A percentile compares a stretch with the other conserved stretches of the same genome.
These are phyloP conservation scores for Apium graveolens DNA, from an alignment of 129 eudicot species.

Conservation along the genomic window DNA sequence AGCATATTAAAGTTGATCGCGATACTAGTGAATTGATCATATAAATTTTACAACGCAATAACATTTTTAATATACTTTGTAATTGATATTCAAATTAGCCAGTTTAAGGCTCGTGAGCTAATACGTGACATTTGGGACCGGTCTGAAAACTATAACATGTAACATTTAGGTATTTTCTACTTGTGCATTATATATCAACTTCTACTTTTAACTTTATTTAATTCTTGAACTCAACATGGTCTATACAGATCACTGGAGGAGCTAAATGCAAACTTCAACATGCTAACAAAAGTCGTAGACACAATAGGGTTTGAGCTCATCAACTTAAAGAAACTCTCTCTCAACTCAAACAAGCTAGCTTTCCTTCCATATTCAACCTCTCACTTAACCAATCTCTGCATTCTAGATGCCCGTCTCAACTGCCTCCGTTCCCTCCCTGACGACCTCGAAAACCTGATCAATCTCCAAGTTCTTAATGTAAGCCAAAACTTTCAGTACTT, in stretches of 20 bases:
- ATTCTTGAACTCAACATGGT: neutral
- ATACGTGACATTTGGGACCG: too few species aligned
- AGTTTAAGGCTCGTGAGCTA: too few species aligned
- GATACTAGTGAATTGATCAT: too few species aligned
- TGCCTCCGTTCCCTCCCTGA: constrained; percentile 79
- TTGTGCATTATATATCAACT: neutral
- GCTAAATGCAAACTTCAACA: constrained; percentile 74
- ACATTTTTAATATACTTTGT: too few species aligned
- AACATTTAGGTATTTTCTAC: too few species aligned
- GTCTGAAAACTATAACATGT: too few species aligned
- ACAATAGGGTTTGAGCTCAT: constrained; percentile 76
- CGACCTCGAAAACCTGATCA: constrained; percentile 75
- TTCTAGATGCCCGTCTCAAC: constrained; percentile 79
- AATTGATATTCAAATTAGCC: too few species aligned
- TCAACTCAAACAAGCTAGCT: constrained; percentile 74
- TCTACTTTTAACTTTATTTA: neutral
- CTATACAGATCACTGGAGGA: constrained; percentile 46
- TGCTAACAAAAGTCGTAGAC: constrained; percentile 51
- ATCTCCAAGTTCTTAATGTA: constrained; percentile 59
- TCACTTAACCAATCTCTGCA: constrained; percentile 67
- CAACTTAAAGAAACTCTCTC: constrained; percentile 59
- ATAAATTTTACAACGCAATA: too few species aligned
- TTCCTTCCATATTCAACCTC: constrained; percentile 70
- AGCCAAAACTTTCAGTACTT: constrained; percentile 87
- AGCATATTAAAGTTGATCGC: too few species aligned